Percentiles rank a stretch among this genome's conserved stretches.
Evolutionary conservation across 164 flowering plant genomes (phyloP).

Genomic region (Stephania yunnanensis): DNA sequence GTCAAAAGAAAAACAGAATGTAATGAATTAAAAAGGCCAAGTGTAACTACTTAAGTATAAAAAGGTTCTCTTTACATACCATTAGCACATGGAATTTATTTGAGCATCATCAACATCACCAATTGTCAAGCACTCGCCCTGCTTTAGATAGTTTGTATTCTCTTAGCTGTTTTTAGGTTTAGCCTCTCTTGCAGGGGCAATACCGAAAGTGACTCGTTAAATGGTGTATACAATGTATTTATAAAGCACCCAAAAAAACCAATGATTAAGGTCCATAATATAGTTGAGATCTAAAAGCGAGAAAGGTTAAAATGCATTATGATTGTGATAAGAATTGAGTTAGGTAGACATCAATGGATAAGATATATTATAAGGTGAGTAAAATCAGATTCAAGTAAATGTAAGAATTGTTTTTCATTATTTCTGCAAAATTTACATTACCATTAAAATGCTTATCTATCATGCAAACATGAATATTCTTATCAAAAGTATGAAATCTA

Average conservation of each 20-base stretch:
- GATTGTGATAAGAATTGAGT: not conserved
- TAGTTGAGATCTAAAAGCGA: not conserved
- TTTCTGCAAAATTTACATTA: not conserved
- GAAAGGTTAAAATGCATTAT: not conserved
- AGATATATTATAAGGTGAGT: not conserved
- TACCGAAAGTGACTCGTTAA: not conserved
- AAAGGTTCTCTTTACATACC: conserved; percentile 35
- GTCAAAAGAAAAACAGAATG: conserved; percentile 6
- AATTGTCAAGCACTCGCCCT: conserved; percentile 67
- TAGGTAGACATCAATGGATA: not conserved
- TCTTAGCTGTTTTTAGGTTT: conserved; percentile 57
- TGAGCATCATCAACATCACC: conserved; percentile 65
- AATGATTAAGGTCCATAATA: not conserved
- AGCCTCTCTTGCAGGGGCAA: conserved; percentile 50
- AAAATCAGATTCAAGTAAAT: not conserved
- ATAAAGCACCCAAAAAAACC: not conserved
- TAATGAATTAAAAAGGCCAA: conserved; percentile 4
- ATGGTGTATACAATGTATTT: not conserved
- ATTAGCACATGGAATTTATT: conserved; percentile 53
- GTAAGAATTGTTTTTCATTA: not conserved
- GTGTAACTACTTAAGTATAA: not conserved
- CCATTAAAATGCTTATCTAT: not conserved
- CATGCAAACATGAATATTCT: not conserved
- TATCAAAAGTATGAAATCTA: not conserved
- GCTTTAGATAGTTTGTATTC: conserved; percentile 73